phyloP scores from a whole-genome alignment of 495 filamentous ascomycete genomes.

The Hypoxylon crocopeplum region DNA sequence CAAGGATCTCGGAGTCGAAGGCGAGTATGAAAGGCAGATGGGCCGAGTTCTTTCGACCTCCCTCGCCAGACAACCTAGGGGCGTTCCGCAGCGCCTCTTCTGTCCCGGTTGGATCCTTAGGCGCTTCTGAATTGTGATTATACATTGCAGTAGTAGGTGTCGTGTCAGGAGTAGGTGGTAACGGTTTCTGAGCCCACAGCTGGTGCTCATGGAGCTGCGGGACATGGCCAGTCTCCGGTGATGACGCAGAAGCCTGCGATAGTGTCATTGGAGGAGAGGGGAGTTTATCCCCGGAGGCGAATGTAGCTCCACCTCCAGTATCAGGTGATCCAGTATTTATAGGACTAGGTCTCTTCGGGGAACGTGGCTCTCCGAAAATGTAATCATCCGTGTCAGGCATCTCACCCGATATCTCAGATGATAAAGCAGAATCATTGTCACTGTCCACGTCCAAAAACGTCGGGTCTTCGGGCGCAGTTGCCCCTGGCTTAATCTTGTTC shows the following conservation, averaged over 20 bases:
- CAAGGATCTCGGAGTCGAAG: constrained; percentile 86
- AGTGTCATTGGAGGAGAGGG: constrained; percentile 82
- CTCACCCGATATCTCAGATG: constrained; percentile 81
- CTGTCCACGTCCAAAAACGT: constrained; percentile 73
- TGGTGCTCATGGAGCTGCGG: constrained; percentile 49
- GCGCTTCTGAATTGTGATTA: constrained; percentile 36
- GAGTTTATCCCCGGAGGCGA: constrained; percentile 54
- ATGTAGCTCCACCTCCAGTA: constrained; percentile 8
- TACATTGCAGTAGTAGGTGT: constrained; percentile 53
- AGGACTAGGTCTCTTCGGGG: constrained; percentile 34
- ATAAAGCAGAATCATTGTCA: constrained; percentile 76
- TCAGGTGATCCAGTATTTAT: constrained; percentile 43
- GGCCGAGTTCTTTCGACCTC: constrained; percentile 43
- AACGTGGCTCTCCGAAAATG: constrained; percentile 36
- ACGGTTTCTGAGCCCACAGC: constrained; percentile 52
- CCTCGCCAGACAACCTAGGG: constrained; percentile 40
- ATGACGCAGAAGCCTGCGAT: constrained; percentile 63
- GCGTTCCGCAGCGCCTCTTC: constrained; percentile 49
- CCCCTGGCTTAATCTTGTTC: constrained; percentile 42
- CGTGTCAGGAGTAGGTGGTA: constrained; percentile 61
- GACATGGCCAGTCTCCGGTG: constrained; percentile 43
- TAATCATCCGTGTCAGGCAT: constrained; percentile 60
- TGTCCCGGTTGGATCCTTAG: constrained; percentile 46
- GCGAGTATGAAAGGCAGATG: constrained; percentile 94
- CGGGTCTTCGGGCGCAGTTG: constrained; percentile 48